These are phyloP conservation scores for peach (Prunus persica) DNA, from an alignment of 306 rosid species.

Conservation along the genomic window Prunus_persica_NCBIv2 NC_034013.1:18110501-18111000, in stretches of 20 bases:
- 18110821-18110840: constrained; percentile 59
- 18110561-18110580: constrained; percentile 55
- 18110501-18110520: constrained; percentile 47
- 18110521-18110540: constrained; percentile 40
- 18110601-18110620: not conserved
- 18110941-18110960: not conserved
- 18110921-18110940: not conserved
- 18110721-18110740: constrained; percentile 33
- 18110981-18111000: no score
- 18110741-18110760: constrained; percentile 54
- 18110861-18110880: not conserved
- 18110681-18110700: constrained; percentile 47
- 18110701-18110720: constrained; percentile 60
- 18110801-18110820: constrained; percentile 73
- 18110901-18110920: constrained; percentile 44
- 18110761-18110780: constrained; percentile 71
- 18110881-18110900: not conserved
- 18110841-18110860: constrained; percentile 40
- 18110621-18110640: not conserved
- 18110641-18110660: not conserved
- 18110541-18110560: constrained; percentile 60
- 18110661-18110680: not conserved
- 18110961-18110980: no score
- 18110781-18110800: constrained; percentile 68
- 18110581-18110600: not conserved